Conservation (phyloP, 495 filamentous ascomycete genomes). For the Neurospora hispaniola region DNA sequence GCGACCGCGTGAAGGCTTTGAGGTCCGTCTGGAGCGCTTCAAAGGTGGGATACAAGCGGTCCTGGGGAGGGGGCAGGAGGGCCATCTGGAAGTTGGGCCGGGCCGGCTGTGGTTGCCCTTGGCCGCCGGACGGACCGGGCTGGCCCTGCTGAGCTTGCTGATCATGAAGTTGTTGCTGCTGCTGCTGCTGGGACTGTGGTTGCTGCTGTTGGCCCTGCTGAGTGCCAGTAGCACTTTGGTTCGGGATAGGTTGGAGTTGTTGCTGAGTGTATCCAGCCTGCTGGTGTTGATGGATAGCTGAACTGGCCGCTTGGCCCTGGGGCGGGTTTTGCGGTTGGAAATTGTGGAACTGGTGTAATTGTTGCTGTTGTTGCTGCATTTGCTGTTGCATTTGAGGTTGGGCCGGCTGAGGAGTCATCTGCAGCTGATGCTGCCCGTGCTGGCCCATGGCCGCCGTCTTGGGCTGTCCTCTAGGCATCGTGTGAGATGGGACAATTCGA, state of each 20-base stretch:
- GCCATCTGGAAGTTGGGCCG: constrained; percentile 26
- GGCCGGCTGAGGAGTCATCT: neutral
- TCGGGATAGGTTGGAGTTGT: constrained; percentile 3
- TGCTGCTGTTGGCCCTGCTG: constrained; percentile 3
- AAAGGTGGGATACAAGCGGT: constrained; percentile 23
- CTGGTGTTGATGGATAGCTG: constrained; percentile 6
- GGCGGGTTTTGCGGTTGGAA: constrained; percentile 6
- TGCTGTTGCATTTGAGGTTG: constrained; percentile 8
- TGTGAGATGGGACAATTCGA: neutral
- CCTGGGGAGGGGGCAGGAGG: constrained; percentile 23
- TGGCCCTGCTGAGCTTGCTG: neutral
- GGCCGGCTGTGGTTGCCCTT: neutral
- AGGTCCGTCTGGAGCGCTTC: constrained; percentile 16
- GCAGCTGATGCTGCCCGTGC: constrained; percentile 1
- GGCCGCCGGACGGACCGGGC: neutral
- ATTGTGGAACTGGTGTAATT: constrained; percentile 1
- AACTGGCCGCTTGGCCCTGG: neutral
- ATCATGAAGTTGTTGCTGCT: neutral
- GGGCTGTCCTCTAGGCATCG: neutral
- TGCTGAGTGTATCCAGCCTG: constrained; percentile 3
- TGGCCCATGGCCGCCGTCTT: constrained; percentile 1
- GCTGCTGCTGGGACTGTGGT: neutral
- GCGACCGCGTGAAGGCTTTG: constrained; percentile 21
- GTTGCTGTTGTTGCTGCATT: constrained; percentile 10
- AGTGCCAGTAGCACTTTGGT: constrained; percentile 1